Base-by-base conservation (phyloP, 2,329 filamentous ascomycete species). In the Pestalotiopsis sp. region DNA sequence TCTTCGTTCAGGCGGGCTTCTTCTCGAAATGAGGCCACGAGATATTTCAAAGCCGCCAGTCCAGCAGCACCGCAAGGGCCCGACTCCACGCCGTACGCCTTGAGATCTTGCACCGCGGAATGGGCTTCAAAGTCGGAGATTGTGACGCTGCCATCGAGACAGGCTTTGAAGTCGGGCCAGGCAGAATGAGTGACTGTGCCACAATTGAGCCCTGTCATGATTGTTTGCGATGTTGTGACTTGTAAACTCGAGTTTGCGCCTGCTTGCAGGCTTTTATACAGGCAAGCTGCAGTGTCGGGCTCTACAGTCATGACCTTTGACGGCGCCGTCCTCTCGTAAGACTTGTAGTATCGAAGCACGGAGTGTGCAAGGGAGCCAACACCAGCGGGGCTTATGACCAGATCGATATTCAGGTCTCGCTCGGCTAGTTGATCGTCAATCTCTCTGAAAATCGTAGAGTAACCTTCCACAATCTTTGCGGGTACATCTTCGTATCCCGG, bases 191-290 rank as follows among this genome's bases (percentile, higher is more conserved):
- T 93, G 0, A 92, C 83, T 0, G 90, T 92, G 0, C 91, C 91
- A 70, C 92, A 94, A 72, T 92, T 89, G 81, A 94, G 87, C 0
- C 92, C 92, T 52, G 86, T 85, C 91, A 94, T 94, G 73, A 93
- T 93, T 0, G 90, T 93, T 2, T 86, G 80, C 0, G 81, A 82
- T 0, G 91, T 93, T 7, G 77, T 68, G 1, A 92, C 83, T 0
- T 85, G 77, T 0, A 81, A 83, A 20, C 59, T 61, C 36, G 59
- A 14, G 3, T 84, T 78, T 45, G 83, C 73, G 0, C 86, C 88
- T 0, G 77, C 78, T 20, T 82, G 77, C 1, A 92, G 77, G 41
- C 86, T 89, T 45, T 83, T 82, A 68, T 83, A 83, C 7, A 92
- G 77, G 70, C 87, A 90, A 0, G 89, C 85, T 0, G 86, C 92